Base-by-base conservation (phyloP, 352 stramenopile genomes). In the Sclerospora graminicola region DNA sequence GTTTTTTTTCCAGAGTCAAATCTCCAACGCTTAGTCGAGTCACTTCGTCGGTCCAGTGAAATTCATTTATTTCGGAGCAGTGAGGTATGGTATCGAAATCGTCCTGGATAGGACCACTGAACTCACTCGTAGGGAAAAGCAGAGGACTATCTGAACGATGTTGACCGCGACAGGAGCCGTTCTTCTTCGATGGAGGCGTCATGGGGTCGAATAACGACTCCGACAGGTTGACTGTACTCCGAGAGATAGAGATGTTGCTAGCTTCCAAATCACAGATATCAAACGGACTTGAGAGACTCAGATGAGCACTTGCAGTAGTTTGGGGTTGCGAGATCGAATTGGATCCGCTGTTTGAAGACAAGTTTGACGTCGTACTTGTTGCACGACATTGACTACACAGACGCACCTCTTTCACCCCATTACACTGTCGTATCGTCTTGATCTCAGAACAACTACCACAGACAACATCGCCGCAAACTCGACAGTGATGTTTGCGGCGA, bases 361-460 rank as follows among this genome's bases (percentile, higher is more conserved):
- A 57, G 32, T 84, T 68, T 11, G 74, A 82, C n/a, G 59, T 55
- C 1, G 74, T 79, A 43, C 59, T 82, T 18, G 55, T 49, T 41
- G 66, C 72, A 35, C 61, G 59, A 53, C 80, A 91, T 51, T 81
- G 64, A 9, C 63, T 56, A 51, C 80, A 91, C n/a, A 91, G 53
- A 34, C 80, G 77, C 32, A 91, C 63, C 24, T 91, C 80, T 44
- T 78, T 82, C 46, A 69, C 84, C 7, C 75, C 27, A 24, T 59
- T 77, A 18, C 64, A 54, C 29, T 88, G 72, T 13, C 77, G 76
- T 8, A 91, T 42, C 5, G 51, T 83, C 51, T 85, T 87, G 30
- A 88, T 71, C 45, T 91, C 73, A 1, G 73, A 88, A 51, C 81
- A 92, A 38, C 81, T 88, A 64, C 69, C 84, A 49, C 81, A 92